Conservation (phyloP, 2,329 filamentous ascomycete genomes). For the Aspergillus spinulosporus region DNA sequence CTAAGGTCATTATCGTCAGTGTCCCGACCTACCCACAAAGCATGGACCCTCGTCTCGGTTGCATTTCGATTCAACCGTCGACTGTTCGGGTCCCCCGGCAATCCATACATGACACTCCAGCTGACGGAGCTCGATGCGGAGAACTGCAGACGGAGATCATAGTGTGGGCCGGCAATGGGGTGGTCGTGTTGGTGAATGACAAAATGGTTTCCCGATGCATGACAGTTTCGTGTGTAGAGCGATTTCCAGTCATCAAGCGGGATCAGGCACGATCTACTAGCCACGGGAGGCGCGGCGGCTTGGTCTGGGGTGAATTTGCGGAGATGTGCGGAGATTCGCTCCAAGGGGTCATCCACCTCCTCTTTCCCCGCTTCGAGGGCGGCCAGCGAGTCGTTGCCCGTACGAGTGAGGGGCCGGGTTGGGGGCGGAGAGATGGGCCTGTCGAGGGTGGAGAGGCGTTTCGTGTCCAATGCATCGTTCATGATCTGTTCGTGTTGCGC, state of each 20-base stretch:
- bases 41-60: conserved; percentile 63
- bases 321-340: conserved; percentile 50
- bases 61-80: conserved; percentile 58
- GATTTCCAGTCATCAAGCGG: conserved; percentile 39
- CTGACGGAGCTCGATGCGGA: conserved; percentile 66
- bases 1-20: too few species aligned
- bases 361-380: conserved; percentile 55
- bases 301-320: conserved; percentile 23
- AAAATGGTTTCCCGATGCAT: conserved; percentile 57
- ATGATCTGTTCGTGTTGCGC: neutral
- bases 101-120: conserved; percentile 64
- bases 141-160: conserved; percentile 70
- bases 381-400: conserved; percentile 30
- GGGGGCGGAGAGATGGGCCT: conserved; percentile 9
- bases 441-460: conserved; percentile 6
- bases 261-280: neutral
- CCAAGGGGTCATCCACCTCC: conserved; percentile 49
- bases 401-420: neutral
- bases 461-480: neutral
- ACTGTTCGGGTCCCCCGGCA: conserved; percentile 61
- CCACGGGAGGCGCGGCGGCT: conserved; percentile 11
- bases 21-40: conserved; percentile 52
- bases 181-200: conserved; percentile 74
- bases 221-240: conserved; percentile 51
- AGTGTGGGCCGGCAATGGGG: conserved; percentile 66